phyloP scores from a whole-genome alignment of 768 basidiomycete species.

The Suillus decipiens region DNA sequence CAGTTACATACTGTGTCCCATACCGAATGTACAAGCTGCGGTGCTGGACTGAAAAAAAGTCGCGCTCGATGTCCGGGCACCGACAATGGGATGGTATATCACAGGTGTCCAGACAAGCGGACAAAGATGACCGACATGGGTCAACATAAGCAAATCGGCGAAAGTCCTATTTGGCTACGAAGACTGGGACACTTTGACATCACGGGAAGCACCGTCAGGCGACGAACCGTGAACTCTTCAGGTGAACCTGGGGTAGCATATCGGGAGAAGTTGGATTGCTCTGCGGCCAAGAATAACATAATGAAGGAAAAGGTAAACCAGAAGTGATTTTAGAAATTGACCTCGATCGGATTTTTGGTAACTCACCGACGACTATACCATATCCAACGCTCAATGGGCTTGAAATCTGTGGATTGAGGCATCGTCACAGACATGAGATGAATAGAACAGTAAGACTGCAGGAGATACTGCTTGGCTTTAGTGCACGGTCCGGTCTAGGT shows the following conservation, averaged over 20 bases:
- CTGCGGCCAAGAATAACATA: constrained; percentile 34
- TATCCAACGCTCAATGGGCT: constrained; percentile 38
- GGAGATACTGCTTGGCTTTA: neutral
- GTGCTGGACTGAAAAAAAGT: constrained; percentile 40
- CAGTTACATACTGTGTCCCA: neutral
- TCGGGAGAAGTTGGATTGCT: constrained; percentile 37
- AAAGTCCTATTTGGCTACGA: neutral
- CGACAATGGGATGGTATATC: constrained; percentile 21
- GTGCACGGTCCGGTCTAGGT: neutral
- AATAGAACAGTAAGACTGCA: no score
- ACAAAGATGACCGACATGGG: constrained; percentile 27
- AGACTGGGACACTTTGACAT: constrained; percentile 28
- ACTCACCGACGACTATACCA: constrained; percentile 37
- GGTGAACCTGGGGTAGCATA: constrained; percentile 34
- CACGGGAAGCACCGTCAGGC: constrained; percentile 27
- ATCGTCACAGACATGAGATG: neutral
- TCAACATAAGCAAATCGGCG: constrained; percentile 11
- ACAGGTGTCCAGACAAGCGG: neutral
- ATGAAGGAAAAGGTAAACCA: constrained; percentile 37
- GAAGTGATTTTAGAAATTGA: neutral
- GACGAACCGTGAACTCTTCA: constrained; percentile 33
- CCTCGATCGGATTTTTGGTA: neutral
- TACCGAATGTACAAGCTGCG: constrained; percentile 37
- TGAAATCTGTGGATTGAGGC: constrained; percentile 36
- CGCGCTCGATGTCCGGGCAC: constrained; percentile 44